These are phyloP conservation scores for Pisolithus orientalis DNA, from an alignment of 768 basidiomycete species.

Conservation along the genomic window DNA sequence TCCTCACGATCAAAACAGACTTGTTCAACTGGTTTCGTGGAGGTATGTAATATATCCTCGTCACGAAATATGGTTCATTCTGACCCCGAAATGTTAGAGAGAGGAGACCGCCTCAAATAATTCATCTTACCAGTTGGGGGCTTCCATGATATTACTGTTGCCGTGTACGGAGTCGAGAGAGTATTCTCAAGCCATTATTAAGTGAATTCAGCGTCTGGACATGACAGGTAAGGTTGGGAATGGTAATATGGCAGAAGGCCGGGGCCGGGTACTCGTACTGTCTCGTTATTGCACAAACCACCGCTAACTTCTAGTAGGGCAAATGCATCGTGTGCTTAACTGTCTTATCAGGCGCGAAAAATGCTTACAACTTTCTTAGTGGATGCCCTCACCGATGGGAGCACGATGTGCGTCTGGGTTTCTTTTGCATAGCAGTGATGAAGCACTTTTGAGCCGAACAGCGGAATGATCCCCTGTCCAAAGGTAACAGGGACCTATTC, in stretches of 20 bases:
- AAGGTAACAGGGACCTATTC: conserved; percentile 34
- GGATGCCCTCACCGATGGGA: conserved; percentile 12
- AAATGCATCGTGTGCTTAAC: background rate
- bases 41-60: conserved; percentile 1
- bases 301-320: conserved; percentile 13
- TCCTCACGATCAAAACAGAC: too few relatives aligned
- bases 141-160: conserved; percentile 35
- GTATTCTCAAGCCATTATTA: conserved; percentile 22
- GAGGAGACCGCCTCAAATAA: background rate
- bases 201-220: background rate
- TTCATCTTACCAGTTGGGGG: conserved; percentile 37
- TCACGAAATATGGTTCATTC: conserved; percentile 44
- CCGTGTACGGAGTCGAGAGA: conserved; percentile 14
- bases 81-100: conserved; percentile 1
- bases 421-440: conserved; percentile 46
- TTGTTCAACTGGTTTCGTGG: too few relatives aligned
- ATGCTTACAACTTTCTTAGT: conserved; percentile 22
- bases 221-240: conserved; percentile 26
- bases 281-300: conserved; percentile 9
- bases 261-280: conserved; percentile 35
- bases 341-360: background rate
- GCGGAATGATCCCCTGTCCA: conserved; percentile 29
- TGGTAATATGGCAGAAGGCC: conserved; percentile 36
- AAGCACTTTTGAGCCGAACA: conserved; percentile 45
- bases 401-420: conserved; percentile 30